Base-by-base conservation (phyloP, 371 early-diverging fungal genomes). In the Scutellospora calospora region DNA sequence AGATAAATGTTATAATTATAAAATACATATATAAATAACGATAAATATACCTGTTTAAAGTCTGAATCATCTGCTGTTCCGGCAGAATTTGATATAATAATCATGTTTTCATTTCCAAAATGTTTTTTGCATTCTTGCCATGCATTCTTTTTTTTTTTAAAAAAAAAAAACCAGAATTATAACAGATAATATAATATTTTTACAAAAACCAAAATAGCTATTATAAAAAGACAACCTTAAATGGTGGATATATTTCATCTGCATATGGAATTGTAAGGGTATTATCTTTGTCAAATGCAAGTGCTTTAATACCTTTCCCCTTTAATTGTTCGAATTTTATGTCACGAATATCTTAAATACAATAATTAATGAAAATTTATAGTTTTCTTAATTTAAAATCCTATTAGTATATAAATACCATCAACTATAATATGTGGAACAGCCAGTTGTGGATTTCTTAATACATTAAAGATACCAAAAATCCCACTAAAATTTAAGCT, bases 201-300 rank as follows among this genome's bases (percentile, higher is more conserved):
- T 5, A 25, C 6, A 63, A 3, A 54, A 29, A 35, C 18, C n/a
- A 49, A 29, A 29, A 66, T 60, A n/a, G n/a, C n/a, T n/a, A n/a
- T n/a, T n/a, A n/a, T n/a, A n/a, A n/a, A n/a, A n/a, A n/a, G n/a
- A n/a, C n/a, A 86, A 92, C 95, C 83, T 88, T 68, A 81, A 95
- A 92, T 0, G 93, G 91, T 0, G 94, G 90, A 81, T 96, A 87
- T 11, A 97, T 86, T 0, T 88, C 81, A 59, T 87, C 78, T 29
- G 86, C 87, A 83, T 98, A 97, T 2, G 98, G 98, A 18, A 91
- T 91, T 0, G 98, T 96, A 22, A 98, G 84, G 49, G 96, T 96
- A 86, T 98, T 98, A 83, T 98, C 98, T 85, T 98, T 98, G 86
- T 98, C 98, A 84, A 97, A 98, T 0, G 88, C 94, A 51, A 95